Evolutionary conservation across 2,329 filamentous ascomycete species (phyloP), one percentile per base, ranked within the genome.

Genomic region (Cladophialophora exuberans): DNA sequence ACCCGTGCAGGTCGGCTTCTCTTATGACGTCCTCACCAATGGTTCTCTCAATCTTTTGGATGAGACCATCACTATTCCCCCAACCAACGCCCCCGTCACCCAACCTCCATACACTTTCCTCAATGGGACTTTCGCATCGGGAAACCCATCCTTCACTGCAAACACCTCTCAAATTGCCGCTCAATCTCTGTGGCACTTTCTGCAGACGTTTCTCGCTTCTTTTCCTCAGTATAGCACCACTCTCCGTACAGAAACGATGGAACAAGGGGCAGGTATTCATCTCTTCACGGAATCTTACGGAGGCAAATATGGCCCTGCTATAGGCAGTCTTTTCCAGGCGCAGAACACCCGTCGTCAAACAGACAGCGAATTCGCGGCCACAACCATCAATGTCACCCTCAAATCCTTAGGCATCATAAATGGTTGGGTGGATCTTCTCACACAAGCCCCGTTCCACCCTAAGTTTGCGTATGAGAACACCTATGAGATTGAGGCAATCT

Each of bases 251-350:
- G 72, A 75, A 44, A 65, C 63, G 38, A 68, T 67, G 4, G 54
- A 56, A 9, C 54, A 65, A 28, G 73, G 76, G 58, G 71, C 76
- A 1, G 70, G 84, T 15, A 77, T 89, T 49, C 84, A 85, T 62
- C 72, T 89, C 3, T 88, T 87, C 58, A 79, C 84, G 1, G 85
- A 90, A 67, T 86, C 83, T 69, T 87, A 89, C 67, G 83, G 85
- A 28, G 88, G 88, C 10, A 81, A 84, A 52, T 90, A 89, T 63
- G 87, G 84, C 0, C 85, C 85, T 2, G 74, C 81, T 1, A 87
- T 89, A 63, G 83, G 84, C 9, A 62, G 72, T 3, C 75, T 76
- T 60, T 81, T 80, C 54, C 78, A 86, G 63, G 68, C 81, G 52
- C 85, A 90, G 70, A 90, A 90, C 62, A 67, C 73, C 15, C 75